Evolutionary conservation across 2,329 filamentous ascomycete genomes (phyloP).

Genomic region (Colletotrichum spinosum): DNA sequence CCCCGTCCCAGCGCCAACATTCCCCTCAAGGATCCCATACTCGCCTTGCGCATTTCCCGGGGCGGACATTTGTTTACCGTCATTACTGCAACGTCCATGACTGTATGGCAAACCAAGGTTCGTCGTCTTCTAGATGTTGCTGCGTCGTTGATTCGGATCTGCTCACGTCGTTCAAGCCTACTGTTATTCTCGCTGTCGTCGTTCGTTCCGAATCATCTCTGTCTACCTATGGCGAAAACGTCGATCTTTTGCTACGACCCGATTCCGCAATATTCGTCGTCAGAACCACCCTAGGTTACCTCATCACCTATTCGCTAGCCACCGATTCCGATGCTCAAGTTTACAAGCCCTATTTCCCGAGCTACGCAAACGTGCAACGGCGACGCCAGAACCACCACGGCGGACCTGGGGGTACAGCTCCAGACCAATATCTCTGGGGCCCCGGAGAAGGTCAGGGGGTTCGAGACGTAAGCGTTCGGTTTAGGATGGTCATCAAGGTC

Average conservation of each 20-base stretch:
- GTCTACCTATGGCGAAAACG: constrained; percentile 85
- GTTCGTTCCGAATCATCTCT: constrained; percentile 85
- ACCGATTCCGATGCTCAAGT: constrained; percentile 85
- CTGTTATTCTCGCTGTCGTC: constrained; percentile 86
- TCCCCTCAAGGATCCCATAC: constrained; percentile 71
- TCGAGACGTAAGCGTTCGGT: constrained; percentile 88
- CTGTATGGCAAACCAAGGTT: constrained; percentile 97
- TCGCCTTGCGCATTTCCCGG: constrained; percentile 81
- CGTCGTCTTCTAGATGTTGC: constrained; percentile 39
- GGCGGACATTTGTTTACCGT: constrained; percentile 87
- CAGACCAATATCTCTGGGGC: constrained; percentile 76
- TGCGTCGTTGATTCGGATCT: constrained; percentile 13
- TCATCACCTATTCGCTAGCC: constrained; percentile 94
- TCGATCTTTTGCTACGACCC: constrained; percentile 85
- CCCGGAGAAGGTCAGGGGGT: constrained; percentile 86
- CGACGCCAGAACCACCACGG: constrained; percentile 71
- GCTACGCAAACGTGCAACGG: constrained; percentile 72
- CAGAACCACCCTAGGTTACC: constrained; percentile 84
- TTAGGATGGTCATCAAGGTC: constrained; percentile 97
- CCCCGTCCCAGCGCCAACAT: constrained; percentile 48
- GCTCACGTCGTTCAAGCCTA: constrained; percentile 69
- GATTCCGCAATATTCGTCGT: constrained; percentile 94
- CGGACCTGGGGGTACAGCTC: constrained; percentile 64
- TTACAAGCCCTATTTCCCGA: constrained; percentile 84
- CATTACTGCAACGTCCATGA: constrained; percentile 85